Conservation (phyloP, 352 stramenopile genomes). For the Pythium chondricola region DNA sequence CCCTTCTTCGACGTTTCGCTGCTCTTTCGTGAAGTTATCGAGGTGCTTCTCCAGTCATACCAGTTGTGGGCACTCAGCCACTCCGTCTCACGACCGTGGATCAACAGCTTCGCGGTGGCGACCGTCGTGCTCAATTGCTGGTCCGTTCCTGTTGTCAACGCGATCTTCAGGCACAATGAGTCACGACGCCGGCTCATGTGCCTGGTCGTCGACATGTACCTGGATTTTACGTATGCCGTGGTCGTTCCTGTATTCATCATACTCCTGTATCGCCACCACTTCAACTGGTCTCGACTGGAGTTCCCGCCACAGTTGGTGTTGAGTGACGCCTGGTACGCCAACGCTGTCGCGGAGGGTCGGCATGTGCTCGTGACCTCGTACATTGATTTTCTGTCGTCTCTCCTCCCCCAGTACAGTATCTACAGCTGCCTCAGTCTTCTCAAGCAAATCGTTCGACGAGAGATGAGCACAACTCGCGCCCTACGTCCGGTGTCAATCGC, state of each 20-base stretch:
- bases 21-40: not conserved
- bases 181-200: not conserved
- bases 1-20: not conserved
- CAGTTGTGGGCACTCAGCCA: slow-evolving; percentile 1
- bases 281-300: not conserved
- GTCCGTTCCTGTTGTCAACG: not conserved
- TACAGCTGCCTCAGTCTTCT: slow-evolving; percentile 1
- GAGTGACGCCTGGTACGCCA: slow-evolving; percentile 8
- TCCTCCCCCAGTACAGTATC: slow-evolving; percentile 9
- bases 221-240: slow-evolving; percentile 5
- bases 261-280: not conserved
- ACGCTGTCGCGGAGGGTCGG: slow-evolving; percentile 2
- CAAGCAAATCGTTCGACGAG: slow-evolving; percentile 6
- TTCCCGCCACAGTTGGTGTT: slow-evolving; percentile 1
- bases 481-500: too few species aligned
- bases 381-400: slow-evolving; percentile 2
- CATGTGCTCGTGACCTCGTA: slow-evolving; percentile 10
- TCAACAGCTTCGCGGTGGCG: not conserved
- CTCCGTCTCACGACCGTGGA: not conserved
- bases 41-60: slow-evolving; percentile 2
- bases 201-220: not conserved
- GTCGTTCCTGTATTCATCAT: slow-evolving; percentile 5
- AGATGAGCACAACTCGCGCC: too few species aligned
- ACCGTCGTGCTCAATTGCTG: slow-evolving; percentile 4
- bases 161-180: not conserved